Base-by-base conservation (phyloP, 2,329 filamentous ascomycete species). In the Venturia asperata region DNA sequence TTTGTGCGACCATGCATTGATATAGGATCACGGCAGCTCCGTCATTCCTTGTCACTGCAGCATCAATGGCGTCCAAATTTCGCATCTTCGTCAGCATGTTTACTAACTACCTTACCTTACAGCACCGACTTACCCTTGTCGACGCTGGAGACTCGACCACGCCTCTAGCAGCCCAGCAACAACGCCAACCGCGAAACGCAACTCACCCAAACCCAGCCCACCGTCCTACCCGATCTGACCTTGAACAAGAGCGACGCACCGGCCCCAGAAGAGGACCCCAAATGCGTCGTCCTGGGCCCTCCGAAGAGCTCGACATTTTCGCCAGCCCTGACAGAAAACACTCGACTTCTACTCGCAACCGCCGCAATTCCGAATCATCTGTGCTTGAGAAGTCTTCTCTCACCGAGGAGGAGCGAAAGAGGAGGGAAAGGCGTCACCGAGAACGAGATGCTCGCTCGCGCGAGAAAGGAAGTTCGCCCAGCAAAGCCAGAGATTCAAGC, bases 361-460 rank as follows among this genome's bases (percentile, higher is more conserved):
- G 89, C 70, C 85, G 90, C 70, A 92, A 92, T 74, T 93, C 90
- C 2, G 90, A 93, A 66, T 91, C 89, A 0, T 93, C 90, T 0
- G 79, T 90, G 58, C 78, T 87, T 71, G 87, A 85, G 70, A 85
- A 82, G 72, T 81, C 83, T 5, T 76, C 87, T 65, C 87, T 83
- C 85, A 70, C 80, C 82, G 76, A 83, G 71, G 86, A 84, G 69
- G 80, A 82, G 68, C 83, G 85, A 27, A 82, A 83, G 56, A 76
- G 79, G 67, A 74, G 78, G 63, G 74, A 76, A 67, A 72, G 74
- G 62, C 64, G 65, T 34, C 71, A 61, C 24, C 56, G 58, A 5
- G 60, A 63, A 37, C 66, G 65, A 21, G 65, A 52, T 2, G 65
- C 74, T n/a, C 72, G 71, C 63, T 76, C 84, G 67, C 81, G 82